Evolutionary conservation across 78 protist species (phyloP), one percentile per base, ranked within the genome.

Genomic region (Polysphondylium violaceum): DNA sequence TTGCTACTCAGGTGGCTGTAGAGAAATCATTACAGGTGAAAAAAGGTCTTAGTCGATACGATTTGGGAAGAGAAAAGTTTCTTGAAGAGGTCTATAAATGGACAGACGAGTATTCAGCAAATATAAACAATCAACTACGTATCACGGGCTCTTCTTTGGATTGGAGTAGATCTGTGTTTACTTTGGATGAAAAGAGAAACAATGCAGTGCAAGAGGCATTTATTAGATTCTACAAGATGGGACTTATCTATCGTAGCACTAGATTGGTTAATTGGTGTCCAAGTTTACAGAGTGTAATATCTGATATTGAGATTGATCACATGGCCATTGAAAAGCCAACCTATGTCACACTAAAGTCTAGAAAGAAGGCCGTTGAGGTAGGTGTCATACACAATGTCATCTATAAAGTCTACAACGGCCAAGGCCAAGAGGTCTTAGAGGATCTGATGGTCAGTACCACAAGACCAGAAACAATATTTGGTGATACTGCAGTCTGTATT

Each of bases 1-100:
- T 98, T 51, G 99, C 99, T 3, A 98, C 99, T 11, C 99, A 98
- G 72, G 94, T 86, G 3, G 95, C 89, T 0, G 99, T 96, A 6
- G 97, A 95, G 85, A 40, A 76, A 31, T 27, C 51, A 67, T 64
- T 95, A 17, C 7, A 69, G 53, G 47, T 7, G 0, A 55, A 74
- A 55, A 23, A 65, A 19, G 41, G 58, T 41, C 29, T 55, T 4
- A 63, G 87, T 1, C 50, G 98, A 23, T 89, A 83, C 17, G 96
- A 95, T 19, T 33, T 94, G 33, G 96, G 97, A 12, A 64, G 98
- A 41, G 96, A 93, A 12, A 50, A 17, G 7, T 95, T 96, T 23
- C 27, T 92, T 1, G 64, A 83, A 23, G 59, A 91, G 25, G 98
- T 96, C 40, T 96, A 89, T 88, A 59, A 86, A 53, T 98, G 99